Evolutionary conservation across 2,329 filamentous ascomycete species (phyloP).

Genomic region (Rutstroemia sp.): DNA sequence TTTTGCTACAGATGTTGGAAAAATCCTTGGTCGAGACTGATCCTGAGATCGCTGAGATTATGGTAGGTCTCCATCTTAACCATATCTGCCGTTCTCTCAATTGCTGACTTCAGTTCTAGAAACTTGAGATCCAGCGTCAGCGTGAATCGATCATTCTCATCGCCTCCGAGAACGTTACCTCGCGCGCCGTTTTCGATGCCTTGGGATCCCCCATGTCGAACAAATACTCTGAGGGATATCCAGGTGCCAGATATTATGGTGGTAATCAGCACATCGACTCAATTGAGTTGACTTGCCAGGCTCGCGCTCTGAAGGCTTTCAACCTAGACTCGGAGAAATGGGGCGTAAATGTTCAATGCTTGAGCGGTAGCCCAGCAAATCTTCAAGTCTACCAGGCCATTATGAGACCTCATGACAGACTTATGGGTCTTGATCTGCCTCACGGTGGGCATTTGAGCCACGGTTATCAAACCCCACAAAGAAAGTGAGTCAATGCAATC

Average conservation of each 20-base stretch:
- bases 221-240: constrained; percentile 99
- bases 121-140: constrained; percentile 92
- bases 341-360: constrained; percentile 97
- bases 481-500: constrained; percentile 55
- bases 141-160: constrained; percentile 98
- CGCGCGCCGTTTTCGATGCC: constrained; percentile 94
- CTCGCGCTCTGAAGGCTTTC: constrained; percentile 87
- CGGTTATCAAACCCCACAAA: constrained; percentile 92
- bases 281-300: constrained; percentile 92
- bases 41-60: constrained; percentile 91
- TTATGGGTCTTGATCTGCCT: constrained; percentile 96
- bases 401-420: constrained; percentile 87
- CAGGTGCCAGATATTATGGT: constrained; percentile 96
- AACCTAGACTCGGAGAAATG: constrained; percentile 79
- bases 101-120: constrained; percentile 40
- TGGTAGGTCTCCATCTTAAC: constrained; percentile 55
- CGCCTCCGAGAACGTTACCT: constrained; percentile 98
- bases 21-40: constrained; percentile 87
- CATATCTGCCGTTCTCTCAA: neutral
- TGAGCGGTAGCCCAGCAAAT: constrained; percentile 91
- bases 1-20: constrained; percentile 71
- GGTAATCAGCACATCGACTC: constrained; percentile 98
- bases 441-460: constrained; percentile 95
- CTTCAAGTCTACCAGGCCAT: constrained; percentile 97
- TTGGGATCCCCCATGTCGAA: constrained; percentile 93